phyloP scores from a whole-genome alignment of 768 basidiomycete genomes.

The Erythrobasidium yunnanense region DNA sequence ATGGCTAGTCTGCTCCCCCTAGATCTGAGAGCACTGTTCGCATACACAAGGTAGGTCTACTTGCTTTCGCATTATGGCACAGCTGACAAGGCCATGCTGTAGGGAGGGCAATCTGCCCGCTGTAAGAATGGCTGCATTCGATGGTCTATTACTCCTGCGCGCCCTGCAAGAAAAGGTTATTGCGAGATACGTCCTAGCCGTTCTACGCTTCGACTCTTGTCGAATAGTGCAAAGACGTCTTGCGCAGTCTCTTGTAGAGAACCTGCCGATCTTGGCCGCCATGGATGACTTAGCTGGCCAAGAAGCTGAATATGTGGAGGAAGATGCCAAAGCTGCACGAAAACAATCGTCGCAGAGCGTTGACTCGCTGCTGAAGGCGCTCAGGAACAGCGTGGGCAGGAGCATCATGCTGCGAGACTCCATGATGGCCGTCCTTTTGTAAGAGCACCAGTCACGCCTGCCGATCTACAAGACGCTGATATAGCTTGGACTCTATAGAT shows the following conservation, averaged over 20 bases:
- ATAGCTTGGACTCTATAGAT: slow-evolving; percentile 47
- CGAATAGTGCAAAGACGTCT: slow-evolving; percentile 74
- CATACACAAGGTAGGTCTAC: slow-evolving; percentile 64
- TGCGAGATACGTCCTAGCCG: slow-evolving; percentile 74
- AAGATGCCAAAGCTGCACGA: slow-evolving; percentile 50
- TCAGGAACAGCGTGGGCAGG: slow-evolving; percentile 80
- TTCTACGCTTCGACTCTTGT: slow-evolving; percentile 76
- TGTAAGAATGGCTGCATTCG: slow-evolving; percentile 85
- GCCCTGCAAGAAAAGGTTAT: slow-evolving; percentile 64
- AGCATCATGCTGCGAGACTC: slow-evolving; percentile 42
- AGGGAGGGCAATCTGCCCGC: slow-evolving; percentile 90
- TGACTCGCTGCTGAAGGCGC: slow-evolving; percentile 70
- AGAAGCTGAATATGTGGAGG: slow-evolving; percentile 48
- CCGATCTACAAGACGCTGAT: too few species aligned
- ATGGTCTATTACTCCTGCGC: slow-evolving; percentile 71
- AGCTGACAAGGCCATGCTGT: not conserved
- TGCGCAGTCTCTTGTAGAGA: slow-evolving; percentile 71
- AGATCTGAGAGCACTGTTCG: slow-evolving; percentile 67
- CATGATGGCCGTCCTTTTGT: slow-evolving; percentile 25
- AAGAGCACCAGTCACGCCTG: not conserved
- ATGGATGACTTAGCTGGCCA: slow-evolving; percentile 78
- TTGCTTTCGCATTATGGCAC: not conserved
- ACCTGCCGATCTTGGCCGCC: slow-evolving; percentile 69
- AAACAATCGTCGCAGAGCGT: slow-evolving; percentile 50
- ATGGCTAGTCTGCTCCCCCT: slow-evolving; percentile 66